Evolutionary conservation across 441 rosid genomes (phyloP), one percentile per base, ranked within the genome.

Genomic region (Pelargonium citronellum): DNA sequence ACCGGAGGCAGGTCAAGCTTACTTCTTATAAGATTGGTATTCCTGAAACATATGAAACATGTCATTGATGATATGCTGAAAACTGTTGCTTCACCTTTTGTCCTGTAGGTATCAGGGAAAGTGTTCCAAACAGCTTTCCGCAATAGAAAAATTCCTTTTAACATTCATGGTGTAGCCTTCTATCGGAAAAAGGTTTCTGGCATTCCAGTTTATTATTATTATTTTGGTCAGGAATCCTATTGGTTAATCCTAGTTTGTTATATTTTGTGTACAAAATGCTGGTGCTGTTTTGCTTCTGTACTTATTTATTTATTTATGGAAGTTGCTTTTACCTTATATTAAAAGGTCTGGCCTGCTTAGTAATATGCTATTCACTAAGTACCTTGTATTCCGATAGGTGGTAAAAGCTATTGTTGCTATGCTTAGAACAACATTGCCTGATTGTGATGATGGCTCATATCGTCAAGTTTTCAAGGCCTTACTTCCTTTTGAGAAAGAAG

Each of bases 121-220:
- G 74, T 81, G 62, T 90, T 94, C 71, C 99, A 94, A 83, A 82
- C 75, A 64, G 86, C 88, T 22, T 87, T 91, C 69, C 96, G 97
- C 13, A 87, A 89, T 69, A 87, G 99, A 78, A 94, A 87, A 77
- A 87, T 94, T 82, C 99, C 99, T 62, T 94, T 94, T 76, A 94
- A 94, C 57, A 71, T 86, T 81, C 99, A 94, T 74, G 97, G 97
- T 64, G 96, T 91, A 55, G 97, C 97, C 74, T 88, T 91, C 77
- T 94, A 94, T 77, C 84, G 97, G 82, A 94, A 91, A 85, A 91
- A 91, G 99, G 99, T 91, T 69, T 65, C 46, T 8, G 20, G 44
- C 46, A 24, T 68, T 44, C 20, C 61, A 5, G 20, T 4, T 55
- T 55, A 15, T 6, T 15, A 7, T 13, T 55, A 7, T 55, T 55